Percentiles rank a stretch among this genome's conserved stretches.
phyloP scores from a whole-genome alignment of 768 basidiomycete species.

The Neoboletus magnificus region DNA sequence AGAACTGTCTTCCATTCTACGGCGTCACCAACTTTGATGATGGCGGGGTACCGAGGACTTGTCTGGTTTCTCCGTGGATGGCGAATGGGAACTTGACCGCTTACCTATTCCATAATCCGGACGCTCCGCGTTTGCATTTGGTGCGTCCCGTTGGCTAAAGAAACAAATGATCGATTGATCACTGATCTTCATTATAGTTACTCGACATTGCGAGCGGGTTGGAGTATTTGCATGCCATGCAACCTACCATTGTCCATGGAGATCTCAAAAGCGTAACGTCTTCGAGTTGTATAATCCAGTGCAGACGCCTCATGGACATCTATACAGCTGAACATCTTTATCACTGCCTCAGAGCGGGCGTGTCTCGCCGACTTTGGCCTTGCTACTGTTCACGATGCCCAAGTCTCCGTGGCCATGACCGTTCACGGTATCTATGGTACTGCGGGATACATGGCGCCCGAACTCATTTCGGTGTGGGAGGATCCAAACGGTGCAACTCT shows the following conservation, averaged over 20 bases:
- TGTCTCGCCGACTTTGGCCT: slow-evolving; percentile 35
- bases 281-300: neutral
- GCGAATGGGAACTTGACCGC: slow-evolving; percentile 29
- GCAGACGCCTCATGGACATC: neutral
- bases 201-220: slow-evolving; percentile 37
- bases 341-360: slow-evolving; percentile 23
- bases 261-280: slow-evolving; percentile 40
- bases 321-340: slow-evolving; percentile 28
- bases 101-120: slow-evolving; percentile 29
- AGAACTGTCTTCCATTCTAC: slow-evolving; percentile 31
- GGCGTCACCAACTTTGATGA: slow-evolving; percentile 18
- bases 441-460: slow-evolving; percentile 27
- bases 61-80: slow-evolving; percentile 27
- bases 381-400: slow-evolving; percentile 17
- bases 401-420: slow-evolving; percentile 13
- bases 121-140: slow-evolving; percentile 30
- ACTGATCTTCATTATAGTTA: no score
- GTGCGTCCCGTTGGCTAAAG: slow-evolving; percentile 20
- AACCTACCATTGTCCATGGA: slow-evolving; percentile 41
- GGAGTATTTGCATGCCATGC: slow-evolving; percentile 36
- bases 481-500: slow-evolving; percentile 8
- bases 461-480: slow-evolving; percentile 16
- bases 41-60: slow-evolving; percentile 13
- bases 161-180: neutral
- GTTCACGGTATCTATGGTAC: slow-evolving; percentile 19